Percentiles rank a stretch among this genome's conserved stretches.
Conservation (phyloP, 2,329 filamentous ascomycete genomes). For the Penicillium sclerotigenum region DNA sequence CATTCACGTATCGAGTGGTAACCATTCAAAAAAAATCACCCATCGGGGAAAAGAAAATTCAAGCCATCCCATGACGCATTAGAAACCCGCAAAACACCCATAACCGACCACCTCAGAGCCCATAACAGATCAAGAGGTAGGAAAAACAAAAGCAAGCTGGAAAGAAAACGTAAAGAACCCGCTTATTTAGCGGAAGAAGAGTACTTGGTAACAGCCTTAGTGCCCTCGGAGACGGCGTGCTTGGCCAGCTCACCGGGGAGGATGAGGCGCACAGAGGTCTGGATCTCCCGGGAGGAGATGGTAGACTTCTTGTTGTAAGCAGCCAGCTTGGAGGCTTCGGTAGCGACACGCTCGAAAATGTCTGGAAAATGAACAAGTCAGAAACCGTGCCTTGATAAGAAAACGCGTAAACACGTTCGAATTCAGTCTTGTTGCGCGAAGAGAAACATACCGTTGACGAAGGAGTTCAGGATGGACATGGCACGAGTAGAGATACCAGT, state of each 20-base stretch:
- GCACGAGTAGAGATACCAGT: conserved; percentile 99
- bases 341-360: conserved; percentile 98
- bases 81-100: conserved; percentile 46
- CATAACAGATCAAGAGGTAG: conserved; percentile 43
- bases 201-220: conserved; percentile 99
- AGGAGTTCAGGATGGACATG: conserved; percentile 99
- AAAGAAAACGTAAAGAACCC: conserved; percentile 56
- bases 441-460: conserved; percentile 83
- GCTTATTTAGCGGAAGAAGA: conserved; percentile 98
- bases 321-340: conserved; percentile 97
- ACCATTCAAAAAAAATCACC: conserved; percentile 42
- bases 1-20: conserved; percentile 41
- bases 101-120: conserved; percentile 45
- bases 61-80: conserved; percentile 51
- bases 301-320: conserved; percentile 99
- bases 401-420: not conserved
- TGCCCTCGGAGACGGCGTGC: conserved; percentile 98
- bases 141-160: conserved; percentile 41
- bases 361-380: conserved; percentile 52
- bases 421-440: too few species aligned
- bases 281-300: conserved; percentile 98
- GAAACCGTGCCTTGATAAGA: not conserved
- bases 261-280: conserved; percentile 97
- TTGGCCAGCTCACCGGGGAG: conserved; percentile 98
- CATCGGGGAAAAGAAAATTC: conserved; percentile 40